Evolutionary conservation across 495 filamentous ascomycete genomes (phyloP), one percentile per base, ranked within the genome.

Genomic region (Penicillium psychrofluorescens): DNA sequence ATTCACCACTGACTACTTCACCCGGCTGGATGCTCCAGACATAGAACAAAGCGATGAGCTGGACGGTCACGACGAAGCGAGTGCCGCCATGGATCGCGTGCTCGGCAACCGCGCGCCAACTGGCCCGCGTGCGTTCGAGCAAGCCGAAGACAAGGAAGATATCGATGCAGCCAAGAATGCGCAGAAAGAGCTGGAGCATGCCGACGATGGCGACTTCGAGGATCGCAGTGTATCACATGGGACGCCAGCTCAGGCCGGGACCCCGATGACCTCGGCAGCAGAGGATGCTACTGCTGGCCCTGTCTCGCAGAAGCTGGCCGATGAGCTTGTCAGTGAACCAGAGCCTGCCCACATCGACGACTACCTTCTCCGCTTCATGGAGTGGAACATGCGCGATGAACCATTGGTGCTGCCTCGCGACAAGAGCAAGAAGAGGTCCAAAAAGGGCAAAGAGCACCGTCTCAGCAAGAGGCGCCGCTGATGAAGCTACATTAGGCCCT

Each of bases 1-100:
- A 53, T 99, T 99, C 65, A 99, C 90, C 1, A 99, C 94, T 0
- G 94, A 97, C 61, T 91, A 95, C 67, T 92, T 96, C 71, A 88
- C 88, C 56, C 89, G 88, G 56, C 68, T 90, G 36, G 49, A 64
- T 12, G 79, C 82, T 37, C 76, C 79, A 37, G 86, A 87, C 42
- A 80, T 88, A 53, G 74, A 86, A 35, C 80, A 78, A 45, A 73
- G 73, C 40, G 77, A 77, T 29, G 79, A 77, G 28, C 70, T 76
- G 2, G 71, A 73, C 36, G 66, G 67, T 1, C 71, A 75, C 10
- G 84, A 87, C 47, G 81, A 79, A 22, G 83, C 82, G 11, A 84
- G 80, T 38, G 81, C 80, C 13, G 91, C 90, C 22, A 91, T 96
- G 80, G 90, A 96, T 49, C 74, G 85, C 2, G 84, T 95, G 9